Evolutionary conservation across 305 asterid genomes (phyloP).

Genomic region (Euphrasia arctica): DNA sequence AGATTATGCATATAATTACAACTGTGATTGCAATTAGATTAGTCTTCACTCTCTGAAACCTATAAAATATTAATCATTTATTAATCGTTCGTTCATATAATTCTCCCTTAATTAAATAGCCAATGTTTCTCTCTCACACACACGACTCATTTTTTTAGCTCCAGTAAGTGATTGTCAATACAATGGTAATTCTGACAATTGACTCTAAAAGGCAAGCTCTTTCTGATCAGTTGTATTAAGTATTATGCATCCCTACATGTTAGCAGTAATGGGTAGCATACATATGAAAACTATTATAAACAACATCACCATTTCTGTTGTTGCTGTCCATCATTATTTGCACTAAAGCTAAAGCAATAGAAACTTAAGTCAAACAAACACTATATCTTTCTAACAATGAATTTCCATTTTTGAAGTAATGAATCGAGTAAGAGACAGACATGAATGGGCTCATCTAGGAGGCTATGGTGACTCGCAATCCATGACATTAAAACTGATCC

Average conservation of each 20-base stretch:
- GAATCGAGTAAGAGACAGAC: background rate
- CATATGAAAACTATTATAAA: conserved; percentile 8
- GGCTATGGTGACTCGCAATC: background rate
- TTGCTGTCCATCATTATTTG: conserved; percentile 20
- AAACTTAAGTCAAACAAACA: conserved; percentile 1
- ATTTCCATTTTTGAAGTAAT: conserved; percentile 14
- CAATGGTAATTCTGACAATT: background rate
- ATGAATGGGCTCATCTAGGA: background rate
- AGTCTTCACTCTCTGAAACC: no score
- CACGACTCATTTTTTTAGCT: no score
- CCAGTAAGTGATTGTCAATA: no score
- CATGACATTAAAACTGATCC: no score
- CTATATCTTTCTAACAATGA: background rate
- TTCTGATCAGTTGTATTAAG: no score
- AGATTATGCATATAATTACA: no score
- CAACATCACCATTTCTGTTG: background rate
- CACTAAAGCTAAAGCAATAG: conserved; percentile 21
- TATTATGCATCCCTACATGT: conserved; percentile 27
- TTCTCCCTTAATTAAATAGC: no score
- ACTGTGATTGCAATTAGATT: no score
- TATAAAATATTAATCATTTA: no score
- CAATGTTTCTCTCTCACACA: no score
- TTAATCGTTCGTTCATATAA: no score
- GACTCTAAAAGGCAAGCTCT: background rate
- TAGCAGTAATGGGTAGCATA: conserved; percentile 23